phyloP scores from a whole-genome alignment of 192 early-diverging fungal genomes.

The Gaertneriomyces semiglobifer region DNA sequence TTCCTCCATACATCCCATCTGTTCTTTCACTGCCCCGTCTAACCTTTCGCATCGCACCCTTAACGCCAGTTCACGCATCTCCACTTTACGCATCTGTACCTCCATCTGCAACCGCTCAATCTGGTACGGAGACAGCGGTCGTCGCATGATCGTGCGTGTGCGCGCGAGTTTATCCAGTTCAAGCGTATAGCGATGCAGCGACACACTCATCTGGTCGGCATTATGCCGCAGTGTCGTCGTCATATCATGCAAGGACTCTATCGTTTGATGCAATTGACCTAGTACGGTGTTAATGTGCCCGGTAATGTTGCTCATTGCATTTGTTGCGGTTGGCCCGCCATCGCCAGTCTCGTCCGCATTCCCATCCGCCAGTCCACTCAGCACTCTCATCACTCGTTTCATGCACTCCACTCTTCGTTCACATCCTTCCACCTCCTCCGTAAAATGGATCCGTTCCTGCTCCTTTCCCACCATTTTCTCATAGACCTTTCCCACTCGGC shows the following conservation, averaged over 20 bases:
- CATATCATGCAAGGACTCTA: conserved; percentile 21
- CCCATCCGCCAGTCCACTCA: background rate
- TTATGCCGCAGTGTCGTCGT: conserved; percentile 37
- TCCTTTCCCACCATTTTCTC: conserved; percentile 24
- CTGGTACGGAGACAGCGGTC: conserved; percentile 2
- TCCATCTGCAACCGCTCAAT: conserved; percentile 5
- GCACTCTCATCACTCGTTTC: background rate
- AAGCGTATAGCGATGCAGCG: background rate
- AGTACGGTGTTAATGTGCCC: background rate
- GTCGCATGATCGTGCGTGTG: background rate
- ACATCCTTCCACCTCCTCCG: conserved; percentile 20
- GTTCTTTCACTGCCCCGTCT: background rate
- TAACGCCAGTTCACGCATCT: conserved; percentile 2
- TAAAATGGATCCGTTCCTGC: background rate
- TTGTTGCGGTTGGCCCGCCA: background rate
- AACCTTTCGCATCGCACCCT: conserved; percentile 11
- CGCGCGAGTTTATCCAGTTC: conserved; percentile 16
- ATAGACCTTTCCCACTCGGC: conserved; percentile 12
- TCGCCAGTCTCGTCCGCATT: background rate
- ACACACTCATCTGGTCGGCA: conserved; percentile 20
- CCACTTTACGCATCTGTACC: conserved; percentile 17
- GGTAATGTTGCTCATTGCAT: background rate
- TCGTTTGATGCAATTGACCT: background rate
- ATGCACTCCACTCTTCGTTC: conserved; percentile 14
- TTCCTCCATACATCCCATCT: background rate